phyloP scores from a whole-genome alignment of 495 filamentous ascomycete genomes.

The Hypoxylon trugodes region DNA sequence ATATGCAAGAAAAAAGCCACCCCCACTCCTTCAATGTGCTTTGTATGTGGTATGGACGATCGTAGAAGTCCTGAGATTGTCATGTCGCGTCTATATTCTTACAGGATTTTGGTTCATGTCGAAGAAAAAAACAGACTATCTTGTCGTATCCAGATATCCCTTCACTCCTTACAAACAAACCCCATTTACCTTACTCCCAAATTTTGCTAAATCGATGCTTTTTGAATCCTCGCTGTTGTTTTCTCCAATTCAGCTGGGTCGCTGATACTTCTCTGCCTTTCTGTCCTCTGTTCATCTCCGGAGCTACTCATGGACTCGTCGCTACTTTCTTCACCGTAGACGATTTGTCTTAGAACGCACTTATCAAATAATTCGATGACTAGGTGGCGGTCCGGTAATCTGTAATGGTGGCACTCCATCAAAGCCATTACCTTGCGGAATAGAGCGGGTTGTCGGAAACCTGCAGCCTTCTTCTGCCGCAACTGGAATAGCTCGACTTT shows the following conservation, averaged over 20 bases:
- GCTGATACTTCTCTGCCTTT: slow-evolving; percentile 61
- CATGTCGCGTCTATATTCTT: slow-evolving; percentile 23
- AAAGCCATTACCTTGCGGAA: slow-evolving; percentile 85
- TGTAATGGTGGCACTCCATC: slow-evolving; percentile 90
- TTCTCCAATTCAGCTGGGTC: slow-evolving; percentile 51
- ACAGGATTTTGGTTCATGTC: slow-evolving; percentile 1
- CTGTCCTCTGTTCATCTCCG: slow-evolving; percentile 58
- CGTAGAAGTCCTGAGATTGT: slow-evolving; percentile 3
- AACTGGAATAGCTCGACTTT: slow-evolving; percentile 73
- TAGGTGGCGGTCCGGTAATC: slow-evolving; percentile 82
- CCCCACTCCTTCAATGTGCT: neutral
- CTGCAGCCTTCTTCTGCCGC: slow-evolving; percentile 62
- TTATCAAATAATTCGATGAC: slow-evolving; percentile 95
- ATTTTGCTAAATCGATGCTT: slow-evolving; percentile 35
- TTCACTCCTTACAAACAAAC: neutral
- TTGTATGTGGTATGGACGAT: neutral
- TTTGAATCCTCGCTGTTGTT: slow-evolving; percentile 21
- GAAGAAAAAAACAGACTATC: neutral
- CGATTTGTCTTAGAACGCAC: slow-evolving; percentile 80
- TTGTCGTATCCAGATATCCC: neutral
- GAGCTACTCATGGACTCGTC: slow-evolving; percentile 48
- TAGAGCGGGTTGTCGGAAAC: slow-evolving; percentile 76
- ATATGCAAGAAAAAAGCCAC: slow-evolving; percentile 24
- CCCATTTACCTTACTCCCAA: neutral
- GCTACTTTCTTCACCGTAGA: slow-evolving; percentile 63